Evolutionary conservation across 2,329 filamentous ascomycete genomes (phyloP), one percentile per base, ranked within the genome.

Genomic region (Pseudovirgaria hyperparasitica): DNA sequence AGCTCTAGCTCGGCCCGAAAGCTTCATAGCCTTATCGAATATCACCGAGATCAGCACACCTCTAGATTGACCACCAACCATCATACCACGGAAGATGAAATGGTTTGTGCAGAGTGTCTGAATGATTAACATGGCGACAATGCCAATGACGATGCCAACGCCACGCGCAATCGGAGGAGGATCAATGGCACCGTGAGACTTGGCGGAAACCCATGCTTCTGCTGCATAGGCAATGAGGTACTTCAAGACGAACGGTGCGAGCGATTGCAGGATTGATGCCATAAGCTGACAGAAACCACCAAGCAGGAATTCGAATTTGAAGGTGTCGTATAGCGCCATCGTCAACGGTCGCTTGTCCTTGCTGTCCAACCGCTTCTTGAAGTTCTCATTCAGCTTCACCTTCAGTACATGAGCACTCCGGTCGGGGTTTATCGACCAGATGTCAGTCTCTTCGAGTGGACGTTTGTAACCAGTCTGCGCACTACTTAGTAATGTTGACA

Each of bases 71-170:
- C 84, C 90, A 36, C 87, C 90, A 20, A 92, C 72, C 58, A 92
- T 76, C 79, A 93, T 92, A 13, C 87, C 85, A 13, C 76, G 73
- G 45, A 87, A 96, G 45, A 96, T 77, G 57, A 92, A 94, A 46
- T 96, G 87, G 45, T 86, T 92, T 2, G 76, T 82, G 15, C 73
- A 72, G 37, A 92, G 46, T 48, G 79, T 87, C 54, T 92, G 82
- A 8, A 77, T 46, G 12, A 86, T 65, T 51, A 94, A 86, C 82
- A 96, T 90, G 22, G 67, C 52, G 1, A 81, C 85, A 30, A 96
- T 77, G 6, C 82, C 87, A 30, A 96, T 52, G 2, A 85, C 85
- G 17, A 93, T 61, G 0, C 86, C 87, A 30, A 96, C 61, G 13
- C 87, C 90, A 23, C 65, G 63, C 3, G 76, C 76, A 26, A 96